A percentile compares a stretch with the other conserved stretches of the same genome.
phyloP scores from a whole-genome alignment of 2,329 filamentous ascomycete genomes.

The Sarocladium kiliense region DNA sequence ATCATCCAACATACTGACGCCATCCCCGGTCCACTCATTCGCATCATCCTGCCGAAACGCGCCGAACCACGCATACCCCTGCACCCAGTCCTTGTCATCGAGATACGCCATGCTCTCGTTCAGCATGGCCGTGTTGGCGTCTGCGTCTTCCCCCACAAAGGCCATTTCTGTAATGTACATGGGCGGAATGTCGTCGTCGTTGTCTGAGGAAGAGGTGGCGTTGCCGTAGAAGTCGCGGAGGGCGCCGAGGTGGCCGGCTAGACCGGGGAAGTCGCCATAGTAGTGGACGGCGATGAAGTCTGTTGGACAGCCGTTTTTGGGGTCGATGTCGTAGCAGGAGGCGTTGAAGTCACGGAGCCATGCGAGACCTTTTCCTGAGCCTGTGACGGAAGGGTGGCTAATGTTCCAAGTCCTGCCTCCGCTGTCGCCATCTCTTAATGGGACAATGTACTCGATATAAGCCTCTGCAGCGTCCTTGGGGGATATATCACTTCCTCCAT shows the following conservation, averaged over 20 bases:
- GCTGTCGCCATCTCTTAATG: conserved; percentile 21
- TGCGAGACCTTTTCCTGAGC: conserved; percentile 30
- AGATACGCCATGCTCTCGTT: conserved; percentile 31
- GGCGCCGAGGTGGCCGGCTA: conserved; percentile 28
- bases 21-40: conserved; percentile 33
- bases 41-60: conserved; percentile 31
- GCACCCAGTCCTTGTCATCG: conserved; percentile 26
- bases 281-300: conserved; percentile 37
- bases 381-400: conserved; percentile 36
- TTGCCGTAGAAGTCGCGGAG: conserved; percentile 28
- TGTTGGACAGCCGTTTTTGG: conserved; percentile 28
- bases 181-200: conserved; percentile 12
- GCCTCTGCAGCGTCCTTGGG: conserved; percentile 31
- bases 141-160: conserved; percentile 26
- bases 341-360: conserved; percentile 35
- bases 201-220: background rate
- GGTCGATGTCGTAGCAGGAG: conserved; percentile 32
- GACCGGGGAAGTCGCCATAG: conserved; percentile 32
- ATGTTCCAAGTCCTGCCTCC: conserved; percentile 27
- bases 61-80: conserved; percentile 37
- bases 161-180: conserved; percentile 38
- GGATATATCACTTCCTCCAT: conserved; percentile 32
- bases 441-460: conserved; percentile 31
- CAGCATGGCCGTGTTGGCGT: conserved; percentile 33
- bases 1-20: conserved; percentile 29